phyloP scores from a whole-genome alignment of 129 eudicot species.

The Flaveria robusta region DNA sequence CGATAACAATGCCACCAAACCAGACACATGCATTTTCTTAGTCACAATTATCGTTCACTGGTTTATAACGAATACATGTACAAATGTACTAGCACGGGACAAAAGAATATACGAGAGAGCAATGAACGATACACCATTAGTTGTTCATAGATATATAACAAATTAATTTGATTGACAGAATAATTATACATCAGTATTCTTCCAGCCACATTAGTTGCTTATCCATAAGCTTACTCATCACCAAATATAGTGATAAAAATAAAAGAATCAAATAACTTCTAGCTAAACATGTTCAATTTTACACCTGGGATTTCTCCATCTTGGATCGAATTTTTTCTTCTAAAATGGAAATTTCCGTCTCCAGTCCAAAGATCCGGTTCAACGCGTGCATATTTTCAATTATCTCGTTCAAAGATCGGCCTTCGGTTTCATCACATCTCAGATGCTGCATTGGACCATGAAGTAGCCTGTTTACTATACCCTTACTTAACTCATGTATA shows the following conservation, averaged over 20 bases:
- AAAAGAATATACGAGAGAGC: no score
- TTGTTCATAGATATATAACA: background rate
- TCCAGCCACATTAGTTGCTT: conserved; percentile 2
- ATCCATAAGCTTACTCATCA: conserved; percentile 11
- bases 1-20: no score
- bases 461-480: conserved; percentile 81
- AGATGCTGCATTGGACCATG: conserved; percentile 95
- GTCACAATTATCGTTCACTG: no score
- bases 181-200: conserved; percentile 3
- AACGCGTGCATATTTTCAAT: conserved; percentile 85
- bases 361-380: conserved; percentile 70
- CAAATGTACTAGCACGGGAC: no score
- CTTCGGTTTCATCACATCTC: conserved; percentile 69
- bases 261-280: conserved; percentile 12
- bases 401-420: conserved; percentile 53
- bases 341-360: conserved; percentile 58
- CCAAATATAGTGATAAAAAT: conserved; percentile 8
- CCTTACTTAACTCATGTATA: conserved; percentile 62
- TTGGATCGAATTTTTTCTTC: conserved; percentile 79
- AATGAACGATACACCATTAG: no score
- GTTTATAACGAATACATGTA: no score
- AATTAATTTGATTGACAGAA: conserved; percentile 9
- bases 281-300: conserved; percentile 9
- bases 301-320: conserved; percentile 56
- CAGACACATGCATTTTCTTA: no score